phyloP scores from a whole-genome alignment of 2,329 filamentous ascomycete genomes.

The Ophiostoma australiae region DNA sequence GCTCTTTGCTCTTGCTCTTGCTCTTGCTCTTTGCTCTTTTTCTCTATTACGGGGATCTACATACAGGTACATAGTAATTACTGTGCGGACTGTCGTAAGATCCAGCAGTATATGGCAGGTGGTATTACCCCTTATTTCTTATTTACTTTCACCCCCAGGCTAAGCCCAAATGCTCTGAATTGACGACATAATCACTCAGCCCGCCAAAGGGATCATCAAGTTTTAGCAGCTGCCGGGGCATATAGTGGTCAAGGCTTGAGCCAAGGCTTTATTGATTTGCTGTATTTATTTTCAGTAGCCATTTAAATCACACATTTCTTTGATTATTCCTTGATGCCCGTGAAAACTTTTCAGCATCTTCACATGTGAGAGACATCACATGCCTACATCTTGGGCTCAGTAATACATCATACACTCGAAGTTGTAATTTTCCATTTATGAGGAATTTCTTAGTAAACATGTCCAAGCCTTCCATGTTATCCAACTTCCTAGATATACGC shows the following conservation, averaged over 20 bases:
- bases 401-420: not conserved
- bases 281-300: not conserved
- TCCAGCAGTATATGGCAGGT: conserved; percentile 4
- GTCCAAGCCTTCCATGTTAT: not conserved
- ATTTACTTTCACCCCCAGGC: not conserved
- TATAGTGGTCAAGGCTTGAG: not conserved
- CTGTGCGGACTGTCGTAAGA: not conserved
- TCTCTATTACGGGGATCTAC: not conserved
- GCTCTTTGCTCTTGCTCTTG: not conserved
- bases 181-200: not conserved
- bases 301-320: not conserved
- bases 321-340: not conserved
- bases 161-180: not conserved
- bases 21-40: not conserved
- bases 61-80: too few relatives aligned
- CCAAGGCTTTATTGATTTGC: not conserved
- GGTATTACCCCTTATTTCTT: conserved; percentile 10
- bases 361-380: not conserved
- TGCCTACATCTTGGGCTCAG: not conserved
- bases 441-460: not conserved
- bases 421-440: not conserved
- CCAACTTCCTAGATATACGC: not conserved
- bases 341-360: not conserved
- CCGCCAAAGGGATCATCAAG: not conserved
- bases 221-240: conserved; percentile 2